Base-by-base conservation (phyloP, 1,284 basidiomycete species). In the Anthracocystis setariae region DNA sequence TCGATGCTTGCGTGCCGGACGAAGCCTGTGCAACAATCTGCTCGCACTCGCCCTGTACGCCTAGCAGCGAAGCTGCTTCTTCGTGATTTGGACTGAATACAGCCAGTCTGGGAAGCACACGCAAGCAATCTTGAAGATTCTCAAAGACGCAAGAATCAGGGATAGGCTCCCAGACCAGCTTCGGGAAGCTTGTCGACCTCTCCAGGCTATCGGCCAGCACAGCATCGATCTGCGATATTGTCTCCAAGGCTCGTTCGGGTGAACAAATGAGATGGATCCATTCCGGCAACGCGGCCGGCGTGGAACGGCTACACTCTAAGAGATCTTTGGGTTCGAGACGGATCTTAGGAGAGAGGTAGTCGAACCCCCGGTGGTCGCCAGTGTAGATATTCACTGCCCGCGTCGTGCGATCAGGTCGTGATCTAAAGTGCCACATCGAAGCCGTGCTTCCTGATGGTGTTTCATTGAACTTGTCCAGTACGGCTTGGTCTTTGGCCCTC, bases 201-300 rank as follows among this genome's bases (percentile, higher is more conserved):
- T 78, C 86, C 2, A 73, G 32, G 4, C 20, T 23, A 1, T 33
- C 29, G 5, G 5, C 53, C 1, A 84, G 75, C 3, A 89, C 83
- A 32, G 84, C 78, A 12, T 85, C 81, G 8, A 90, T 86, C 80
- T 93, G 89, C 46, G 87, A 85, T 70, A 91, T 84, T 52, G 95
- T 90, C 1, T 85, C 85, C 7, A 84, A 81, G 1, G 92, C 92
- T 55, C 94, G 87, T 0, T 86, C 82, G 0, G 91, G 91, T 8
- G 91, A 91, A 81, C 92, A 95, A 17, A 94, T 90, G 72, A 94
- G 92, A 82, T 97, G 94, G 18, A 97, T 81, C 50, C 86, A 87
- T 18, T 85, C 82, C 5, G 92, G 88, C 21, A 62, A 44, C 38
- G 10, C 35, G 3, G 54, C 49, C n/a, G 90, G 85, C 46, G 77